Evolutionary conservation across 345 rosid genomes (phyloP).

Genomic region (Brassica napus): Da-Ae NC_063439.1:25274501-25275000

Average conservation of each 20-base stretch:
- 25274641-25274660: neutral
- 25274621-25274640: slow-evolving; percentile 9
- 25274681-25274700: slow-evolving; percentile 3
- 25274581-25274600: neutral
- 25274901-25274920: slow-evolving; percentile 10
- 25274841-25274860: slow-evolving; percentile 4
- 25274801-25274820: slow-evolving; percentile 42
- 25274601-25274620: slow-evolving; percentile 5
- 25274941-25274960: neutral
- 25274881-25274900: slow-evolving; percentile 4
- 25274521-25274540: too few relatives aligned
- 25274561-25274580: neutral
- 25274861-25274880: neutral
- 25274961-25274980: neutral
- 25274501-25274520: too few relatives aligned
- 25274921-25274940: neutral
- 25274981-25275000: slow-evolving; percentile 5
- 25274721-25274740: slow-evolving; percentile 48
- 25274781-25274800: slow-evolving; percentile 56
- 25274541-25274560: neutral
- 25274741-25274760: slow-evolving; percentile 31
- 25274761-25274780: slow-evolving; percentile 45
- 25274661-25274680: neutral
- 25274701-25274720: slow-evolving; percentile 49
- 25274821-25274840: slow-evolving; percentile 44